Percentiles rank a stretch among this genome's conserved stretches.
phyloP scores from a whole-genome alignment of 176 grass and related monocot genomes.

The Hyparrhenia diplandra region DNA sequence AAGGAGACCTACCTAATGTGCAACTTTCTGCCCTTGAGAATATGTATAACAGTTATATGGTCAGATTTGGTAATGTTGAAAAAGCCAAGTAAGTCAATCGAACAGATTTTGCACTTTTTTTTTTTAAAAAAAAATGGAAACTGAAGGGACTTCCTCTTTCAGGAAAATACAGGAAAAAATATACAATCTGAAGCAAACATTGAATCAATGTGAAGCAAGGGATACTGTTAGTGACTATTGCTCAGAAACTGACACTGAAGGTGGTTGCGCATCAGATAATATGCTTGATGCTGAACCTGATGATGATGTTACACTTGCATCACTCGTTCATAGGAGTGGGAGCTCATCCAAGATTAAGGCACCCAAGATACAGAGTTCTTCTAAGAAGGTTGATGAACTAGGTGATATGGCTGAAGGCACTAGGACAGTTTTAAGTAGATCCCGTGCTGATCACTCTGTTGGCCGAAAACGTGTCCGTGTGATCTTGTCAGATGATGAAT shows the following conservation, averaged over 20 bases:
- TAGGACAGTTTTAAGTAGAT: slow-evolving; percentile 38
- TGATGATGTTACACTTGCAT: slow-evolving; percentile 57
- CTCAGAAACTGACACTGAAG: slow-evolving; percentile 87
- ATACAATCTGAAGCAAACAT: slow-evolving; percentile 49
- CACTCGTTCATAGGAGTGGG: slow-evolving; percentile 51
- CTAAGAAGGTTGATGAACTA: slow-evolving; percentile 26
- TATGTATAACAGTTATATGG: slow-evolving; percentile 90
- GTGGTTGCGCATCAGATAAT: slow-evolving; percentile 41
- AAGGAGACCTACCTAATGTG: slow-evolving; percentile 53
- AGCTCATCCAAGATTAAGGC: slow-evolving; percentile 44
- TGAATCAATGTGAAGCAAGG: slow-evolving; percentile 53
- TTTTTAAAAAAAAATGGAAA: background rate
- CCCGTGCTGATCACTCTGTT: slow-evolving; percentile 38
- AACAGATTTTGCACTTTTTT: background rate
- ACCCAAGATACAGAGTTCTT: slow-evolving; percentile 29
- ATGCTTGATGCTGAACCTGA: slow-evolving; percentile 32
- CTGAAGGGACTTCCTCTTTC: slow-evolving; percentile 3
- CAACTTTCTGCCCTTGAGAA: slow-evolving; percentile 88
- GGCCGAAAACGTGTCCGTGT: slow-evolving; percentile 74
- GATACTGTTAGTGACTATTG: slow-evolving; percentile 54
- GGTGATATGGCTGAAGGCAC: slow-evolving; percentile 30
- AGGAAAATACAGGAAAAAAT: slow-evolving; percentile 76
- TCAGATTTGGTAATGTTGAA: slow-evolving; percentile 84
- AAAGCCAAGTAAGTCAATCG: slow-evolving; percentile 64
- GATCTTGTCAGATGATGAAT: slow-evolving; percentile 91